Evolutionary conservation across 495 filamentous ascomycete genomes (phyloP).

Genomic region (Hypoxylon perforatum): DNA sequence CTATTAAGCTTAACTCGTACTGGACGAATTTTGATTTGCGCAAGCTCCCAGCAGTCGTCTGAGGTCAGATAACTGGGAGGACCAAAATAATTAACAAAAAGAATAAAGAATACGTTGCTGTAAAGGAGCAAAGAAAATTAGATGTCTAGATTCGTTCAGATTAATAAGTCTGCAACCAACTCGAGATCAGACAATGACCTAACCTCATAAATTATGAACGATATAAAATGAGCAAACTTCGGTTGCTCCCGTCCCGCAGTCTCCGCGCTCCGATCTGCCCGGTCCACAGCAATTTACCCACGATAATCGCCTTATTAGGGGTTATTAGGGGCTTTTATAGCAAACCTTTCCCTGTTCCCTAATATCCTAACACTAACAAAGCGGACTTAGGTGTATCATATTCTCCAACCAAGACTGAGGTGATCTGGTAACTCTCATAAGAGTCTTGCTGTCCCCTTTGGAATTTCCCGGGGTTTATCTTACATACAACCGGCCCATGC

Average conservation of each 20-base stretch:
- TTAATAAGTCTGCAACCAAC: too few relatives aligned
- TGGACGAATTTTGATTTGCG: not conserved
- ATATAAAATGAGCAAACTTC: constrained; percentile 39
- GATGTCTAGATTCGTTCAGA: too few relatives aligned
- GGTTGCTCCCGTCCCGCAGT: constrained; percentile 31
- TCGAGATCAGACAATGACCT: too few relatives aligned
- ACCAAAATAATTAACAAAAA: too few relatives aligned
- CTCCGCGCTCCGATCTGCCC: constrained; percentile 13
- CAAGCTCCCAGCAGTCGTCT: too few relatives aligned
- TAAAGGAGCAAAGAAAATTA: too few relatives aligned
- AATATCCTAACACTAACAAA: not conserved
- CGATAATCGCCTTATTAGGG: not conserved
- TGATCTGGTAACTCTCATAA: constrained; percentile 13
- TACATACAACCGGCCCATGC: constrained; percentile 7
- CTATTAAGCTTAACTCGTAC: constrained; percentile 1
- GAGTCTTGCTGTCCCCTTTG: constrained; percentile 12
- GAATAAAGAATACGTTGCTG: too few relatives aligned
- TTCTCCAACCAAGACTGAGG: not conserved
- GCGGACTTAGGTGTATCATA: not conserved
- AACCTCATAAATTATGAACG: too few relatives aligned
- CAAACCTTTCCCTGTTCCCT: too few relatives aligned
- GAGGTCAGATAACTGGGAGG: too few relatives aligned
- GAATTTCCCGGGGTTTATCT: constrained; percentile 3
- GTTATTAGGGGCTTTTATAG: too few relatives aligned
- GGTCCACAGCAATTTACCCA: not conserved